A percentile compares a stretch with the other conserved stretches of the same genome.
phyloP scores from a whole-genome alignment of 2,329 filamentous ascomycete genomes.

The Cytospora chrysosperma region DNA sequence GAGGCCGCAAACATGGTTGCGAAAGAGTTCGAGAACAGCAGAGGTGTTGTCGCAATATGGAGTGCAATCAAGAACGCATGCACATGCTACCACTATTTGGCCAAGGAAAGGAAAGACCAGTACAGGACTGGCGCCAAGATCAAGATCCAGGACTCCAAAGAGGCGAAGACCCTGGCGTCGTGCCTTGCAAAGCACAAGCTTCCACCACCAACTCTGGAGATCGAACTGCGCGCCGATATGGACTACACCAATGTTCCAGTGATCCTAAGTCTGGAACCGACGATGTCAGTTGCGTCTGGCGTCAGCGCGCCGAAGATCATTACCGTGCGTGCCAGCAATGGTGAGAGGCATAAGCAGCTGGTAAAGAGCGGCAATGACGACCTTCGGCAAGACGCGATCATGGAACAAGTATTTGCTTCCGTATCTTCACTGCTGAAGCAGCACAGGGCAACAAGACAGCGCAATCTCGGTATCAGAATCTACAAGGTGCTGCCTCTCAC shows the following conservation, averaged over 20 bases:
- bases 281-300: conserved; percentile 83
- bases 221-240: conserved; percentile 69
- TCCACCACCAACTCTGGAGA: conserved; percentile 85
- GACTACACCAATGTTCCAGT: conserved; percentile 76
- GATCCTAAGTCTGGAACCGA: conserved; percentile 69
- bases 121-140: conserved; percentile 55
- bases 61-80: conserved; percentile 71
- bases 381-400: conserved; percentile 92
- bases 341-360: conserved; percentile 79
- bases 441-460: conserved; percentile 82
- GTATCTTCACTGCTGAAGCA: conserved; percentile 86
- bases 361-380: conserved; percentile 97
- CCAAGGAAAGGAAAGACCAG: conserved; percentile 48
- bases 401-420: conserved; percentile 99
- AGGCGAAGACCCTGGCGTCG: conserved; percentile 62
- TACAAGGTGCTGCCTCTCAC: conserved; percentile 96
- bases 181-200: conserved; percentile 65
- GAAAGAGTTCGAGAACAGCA: conserved; percentile 54
- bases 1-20: conserved; percentile 70
- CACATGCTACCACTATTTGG: conserved; percentile 62
- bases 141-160: conserved; percentile 55
- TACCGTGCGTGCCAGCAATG: conserved; percentile 75
- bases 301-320: conserved; percentile 94
- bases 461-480: conserved; percentile 85
- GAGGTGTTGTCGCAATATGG: conserved; percentile 56